Evolutionary conservation across 371 early-diverging fungal species (phyloP).

Genomic region (Saksenaea vasiformis): DNA sequence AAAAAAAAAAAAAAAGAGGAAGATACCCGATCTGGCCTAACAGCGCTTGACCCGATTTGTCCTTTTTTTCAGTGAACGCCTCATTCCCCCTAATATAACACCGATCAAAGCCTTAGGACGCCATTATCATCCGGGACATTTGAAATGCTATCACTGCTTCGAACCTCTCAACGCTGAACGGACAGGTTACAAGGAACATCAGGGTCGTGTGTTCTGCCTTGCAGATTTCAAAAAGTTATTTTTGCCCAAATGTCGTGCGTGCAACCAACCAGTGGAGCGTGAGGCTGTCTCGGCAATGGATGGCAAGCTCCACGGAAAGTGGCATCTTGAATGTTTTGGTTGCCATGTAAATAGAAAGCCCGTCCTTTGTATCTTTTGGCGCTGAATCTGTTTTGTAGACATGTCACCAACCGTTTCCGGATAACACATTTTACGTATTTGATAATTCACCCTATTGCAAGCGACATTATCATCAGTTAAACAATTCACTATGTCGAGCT

Average conservation of each 20-base stretch:
- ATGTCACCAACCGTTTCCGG: slow-evolving; percentile 81
- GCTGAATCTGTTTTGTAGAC: slow-evolving; percentile 29
- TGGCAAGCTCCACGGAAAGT: slow-evolving; percentile 76
- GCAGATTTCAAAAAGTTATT: slow-evolving; percentile 68
- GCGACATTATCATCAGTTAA: slow-evolving; percentile 80
- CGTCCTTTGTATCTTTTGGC: background rate
- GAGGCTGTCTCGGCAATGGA: slow-evolving; percentile 81
- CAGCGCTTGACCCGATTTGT: background rate
- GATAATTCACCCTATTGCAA: slow-evolving; percentile 82
- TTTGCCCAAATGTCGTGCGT: slow-evolving; percentile 72
- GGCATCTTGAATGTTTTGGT: slow-evolving; percentile 68
- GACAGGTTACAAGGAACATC: slow-evolving; percentile 76
- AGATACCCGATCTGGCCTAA: background rate
- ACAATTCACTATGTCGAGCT: slow-evolving; percentile 76
- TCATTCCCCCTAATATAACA: slow-evolving; percentile 46
- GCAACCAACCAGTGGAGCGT: slow-evolving; percentile 66
- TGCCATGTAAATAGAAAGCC: slow-evolving; percentile 45
- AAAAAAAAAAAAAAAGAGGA: slow-evolving; percentile 16
- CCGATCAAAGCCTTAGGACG: slow-evolving; percentile 66
- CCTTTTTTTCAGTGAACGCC: slow-evolving; percentile 36
- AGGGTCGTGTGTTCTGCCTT: slow-evolving; percentile 76
- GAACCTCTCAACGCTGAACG: slow-evolving; percentile 59
- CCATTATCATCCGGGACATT: slow-evolving; percentile 68
- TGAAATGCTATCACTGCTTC: slow-evolving; percentile 68
- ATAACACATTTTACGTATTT: slow-evolving; percentile 85